Conservation (phyloP, 2,329 filamentous ascomycete species). For the Apiospora marii region DNA sequence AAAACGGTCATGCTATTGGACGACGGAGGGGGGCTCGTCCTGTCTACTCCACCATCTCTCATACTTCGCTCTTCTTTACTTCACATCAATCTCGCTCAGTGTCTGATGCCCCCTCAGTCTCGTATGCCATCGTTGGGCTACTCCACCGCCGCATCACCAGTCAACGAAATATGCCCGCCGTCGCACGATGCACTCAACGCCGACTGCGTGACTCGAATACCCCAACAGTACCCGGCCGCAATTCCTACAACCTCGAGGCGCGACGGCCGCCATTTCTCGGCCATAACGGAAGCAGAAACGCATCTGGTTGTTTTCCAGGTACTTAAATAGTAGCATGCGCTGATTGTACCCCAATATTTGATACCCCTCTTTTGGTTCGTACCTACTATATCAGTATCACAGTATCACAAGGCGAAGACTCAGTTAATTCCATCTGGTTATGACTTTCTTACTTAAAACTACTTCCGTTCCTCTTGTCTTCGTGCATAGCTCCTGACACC, state of each 20-base stretch:
- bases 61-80: neutral
- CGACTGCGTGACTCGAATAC: neutral
- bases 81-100: neutral
- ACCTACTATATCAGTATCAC: too few relatives aligned
- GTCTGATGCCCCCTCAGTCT: neutral
- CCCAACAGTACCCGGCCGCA: neutral
- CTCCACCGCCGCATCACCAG: slow-evolving; percentile 2
- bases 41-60: too few relatives aligned
- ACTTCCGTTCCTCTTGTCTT: too few relatives aligned
- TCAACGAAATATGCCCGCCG: neutral
- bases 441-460: too few relatives aligned
- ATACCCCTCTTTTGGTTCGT: too few relatives aligned
- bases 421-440: too few relatives aligned
- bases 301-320: too few relatives aligned
- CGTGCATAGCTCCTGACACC: too few relatives aligned
- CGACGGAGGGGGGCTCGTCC: too few relatives aligned
- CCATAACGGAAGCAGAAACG: neutral
- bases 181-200: neutral
- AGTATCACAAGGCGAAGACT: too few relatives aligned
- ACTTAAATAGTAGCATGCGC: too few relatives aligned
- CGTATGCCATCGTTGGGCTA: neutral
- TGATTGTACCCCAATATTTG: too few relatives aligned
- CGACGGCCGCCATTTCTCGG: neutral
- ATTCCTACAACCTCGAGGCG: neutral
- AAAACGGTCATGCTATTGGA: neutral